phyloP scores from a whole-genome alignment of 805 yeast genomes.

The Candida odintsovae region DNA sequence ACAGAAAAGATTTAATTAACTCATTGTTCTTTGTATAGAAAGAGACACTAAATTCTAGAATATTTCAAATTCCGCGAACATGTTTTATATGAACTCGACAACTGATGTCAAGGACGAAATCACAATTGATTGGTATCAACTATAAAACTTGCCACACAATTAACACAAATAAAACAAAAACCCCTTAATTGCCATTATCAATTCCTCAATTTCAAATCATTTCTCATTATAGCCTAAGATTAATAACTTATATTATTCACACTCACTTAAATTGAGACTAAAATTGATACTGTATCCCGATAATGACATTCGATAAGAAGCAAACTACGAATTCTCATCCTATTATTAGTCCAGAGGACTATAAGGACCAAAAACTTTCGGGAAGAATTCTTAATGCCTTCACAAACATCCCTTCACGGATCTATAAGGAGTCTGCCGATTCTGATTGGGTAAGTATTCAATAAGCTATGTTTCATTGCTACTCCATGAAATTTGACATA shows the following conservation, averaged over 20 bases:
- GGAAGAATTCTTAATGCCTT: conserved; percentile 67
- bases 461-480: neutral
- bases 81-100: neutral
- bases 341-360: conserved; percentile 22
- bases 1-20: too few relatives aligned
- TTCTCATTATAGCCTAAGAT: too few relatives aligned
- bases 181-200: too few relatives aligned
- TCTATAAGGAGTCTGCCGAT: conserved; percentile 35
- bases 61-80: neutral
- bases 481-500: neutral
- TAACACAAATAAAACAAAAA: too few relatives aligned
- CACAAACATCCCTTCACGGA: conserved; percentile 62
- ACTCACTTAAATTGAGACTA: neutral
- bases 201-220: too few relatives aligned
- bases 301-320: neutral
- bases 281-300: neutral
- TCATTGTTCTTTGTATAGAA: too few relatives aligned
- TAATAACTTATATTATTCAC: neutral
- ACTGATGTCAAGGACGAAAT: neutral
- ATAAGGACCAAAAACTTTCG: conserved; percentile 18
- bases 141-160: neutral
- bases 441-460: conserved; percentile 20
- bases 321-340: conserved; percentile 7
- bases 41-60: too few relatives aligned
- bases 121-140: neutral